Percentiles rank a stretch among this genome's conserved stretches.
Evolutionary conservation across 1,284 basidiomycete genomes (phyloP).

Genomic region (Moniliophthora roreri): DNA sequence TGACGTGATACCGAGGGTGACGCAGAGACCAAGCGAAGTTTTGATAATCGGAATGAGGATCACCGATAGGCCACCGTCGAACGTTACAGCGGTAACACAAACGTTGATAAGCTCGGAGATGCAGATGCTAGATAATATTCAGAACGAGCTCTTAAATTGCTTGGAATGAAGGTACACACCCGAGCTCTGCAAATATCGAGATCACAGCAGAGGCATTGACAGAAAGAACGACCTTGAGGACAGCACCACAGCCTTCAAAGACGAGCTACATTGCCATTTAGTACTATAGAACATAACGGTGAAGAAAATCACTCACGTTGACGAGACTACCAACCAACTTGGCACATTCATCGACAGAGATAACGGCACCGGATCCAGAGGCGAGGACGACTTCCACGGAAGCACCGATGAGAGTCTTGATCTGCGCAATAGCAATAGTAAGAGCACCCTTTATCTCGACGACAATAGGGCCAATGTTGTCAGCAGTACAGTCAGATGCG

Average conservation of each 20-base stretch:
- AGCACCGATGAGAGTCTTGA: constrained; percentile 7
- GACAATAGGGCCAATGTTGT: constrained; percentile 8
- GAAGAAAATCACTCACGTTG: constrained; percentile 8
- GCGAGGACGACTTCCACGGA: constrained; percentile 6
- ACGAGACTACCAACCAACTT: constrained; percentile 6
- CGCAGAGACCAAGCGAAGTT: background rate
- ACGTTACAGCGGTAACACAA: background rate
- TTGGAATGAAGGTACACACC: background rate
- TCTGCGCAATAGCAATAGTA: constrained; percentile 2
- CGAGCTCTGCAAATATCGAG: background rate
- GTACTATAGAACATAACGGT: too few species aligned
- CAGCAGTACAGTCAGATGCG: constrained; percentile 2
- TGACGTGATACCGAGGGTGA: background rate
- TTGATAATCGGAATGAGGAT: background rate
- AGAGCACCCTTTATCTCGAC: constrained; percentile 9
- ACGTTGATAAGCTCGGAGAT: background rate
- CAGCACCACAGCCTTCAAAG: constrained; percentile 1
- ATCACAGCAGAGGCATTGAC: background rate
- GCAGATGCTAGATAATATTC: background rate
- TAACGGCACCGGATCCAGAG: constrained; percentile 1
- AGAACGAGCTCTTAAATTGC: background rate
- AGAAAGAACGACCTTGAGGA: background rate
- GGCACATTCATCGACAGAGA: constrained; percentile 7
- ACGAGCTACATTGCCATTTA: background rate
- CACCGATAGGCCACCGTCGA: background rate